Evolutionary conservation across 768 basidiomycete genomes (phyloP).

Genomic region (Rubroboletus satanas): DNA sequence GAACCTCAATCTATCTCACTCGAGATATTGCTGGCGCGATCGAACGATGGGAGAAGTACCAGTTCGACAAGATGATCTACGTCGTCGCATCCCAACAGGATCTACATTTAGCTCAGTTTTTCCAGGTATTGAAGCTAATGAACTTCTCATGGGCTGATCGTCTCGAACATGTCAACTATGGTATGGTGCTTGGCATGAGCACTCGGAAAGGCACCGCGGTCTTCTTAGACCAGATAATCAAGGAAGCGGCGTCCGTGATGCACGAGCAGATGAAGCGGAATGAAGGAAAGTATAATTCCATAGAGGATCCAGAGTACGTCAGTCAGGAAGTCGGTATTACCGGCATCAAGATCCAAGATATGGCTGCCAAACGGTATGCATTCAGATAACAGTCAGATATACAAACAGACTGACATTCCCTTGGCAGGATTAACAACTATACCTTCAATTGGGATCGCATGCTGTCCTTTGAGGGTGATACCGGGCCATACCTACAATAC

Average conservation of each 20-base stretch:
- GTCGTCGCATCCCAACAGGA: constrained; percentile 87
- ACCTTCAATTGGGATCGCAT: constrained; percentile 92
- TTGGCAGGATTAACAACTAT: constrained; percentile 86
- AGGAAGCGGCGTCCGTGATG: constrained; percentile 86
- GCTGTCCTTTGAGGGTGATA: constrained; percentile 95
- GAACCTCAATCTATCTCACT: constrained; percentile 90
- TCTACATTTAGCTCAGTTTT: constrained; percentile 85
- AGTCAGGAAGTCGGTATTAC: constrained; percentile 87
- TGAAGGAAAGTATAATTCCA: constrained; percentile 83
- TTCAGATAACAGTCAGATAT: neutral
- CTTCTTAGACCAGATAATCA: constrained; percentile 90
- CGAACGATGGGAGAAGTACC: constrained; percentile 88
- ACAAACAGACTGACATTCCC: neutral
- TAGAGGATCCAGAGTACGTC: constrained; percentile 82
- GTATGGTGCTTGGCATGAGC: constrained; percentile 93
- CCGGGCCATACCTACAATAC: constrained; percentile 94
- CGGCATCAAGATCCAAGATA: constrained; percentile 96
- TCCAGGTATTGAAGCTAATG: constrained; percentile 91
- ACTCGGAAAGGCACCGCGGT: constrained; percentile 91
- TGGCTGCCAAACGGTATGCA: constrained; percentile 84
- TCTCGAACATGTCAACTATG: constrained; percentile 88
- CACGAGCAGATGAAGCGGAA: constrained; percentile 96
- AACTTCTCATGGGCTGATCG: constrained; percentile 79
- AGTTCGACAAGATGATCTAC: constrained; percentile 91
- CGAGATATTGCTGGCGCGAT: constrained; percentile 94